Evolutionary conservation across 371 early-diverging fungal genomes (phyloP), one percentile per base, ranked within the genome.

Genomic region (Neoconidiobolus thromboides): DNA sequence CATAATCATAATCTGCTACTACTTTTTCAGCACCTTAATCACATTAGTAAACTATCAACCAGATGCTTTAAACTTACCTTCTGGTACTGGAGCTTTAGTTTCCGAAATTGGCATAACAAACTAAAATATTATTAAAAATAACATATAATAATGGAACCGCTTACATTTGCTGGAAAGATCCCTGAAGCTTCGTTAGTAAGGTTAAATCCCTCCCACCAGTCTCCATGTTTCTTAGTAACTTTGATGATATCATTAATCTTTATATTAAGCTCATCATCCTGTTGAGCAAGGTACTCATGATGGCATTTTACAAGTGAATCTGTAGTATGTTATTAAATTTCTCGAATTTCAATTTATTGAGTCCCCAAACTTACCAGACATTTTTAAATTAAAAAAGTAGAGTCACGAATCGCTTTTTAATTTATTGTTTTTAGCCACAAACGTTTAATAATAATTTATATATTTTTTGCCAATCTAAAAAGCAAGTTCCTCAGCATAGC

Each of bases 81-180:
- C 61, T 43, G 69, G 62, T 51, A 61, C 61, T 2, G 38, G 26
- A 64, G 26, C 41, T 59, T 51, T 41, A 12, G 44, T 61, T 26
- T 50, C 65, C 42, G 50, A 26, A n/a, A 56, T 15, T 44, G 63
- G 14, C 41, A 56, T 50, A 7, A 68, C 71, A 69, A 69, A 70
- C 67, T 69, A 43, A 48, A 44, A 26, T 26, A 41, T 12, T 54
- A 15, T 10, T 40, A 54, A 14, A 49, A 40, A 41, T 43, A 9
- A 14, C 50, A 51, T 3, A 51, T 7, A 59, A 6, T 58, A 42
- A 62, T 47, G 42, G 37, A 47, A 6, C 36, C n/a, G 5, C 60
- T 70, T 72, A 82, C 83, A 61, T 85, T 86, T 62, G 83, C 79
- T 48, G 86, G 86, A 61, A 86, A 86, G 72, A 73, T 81, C 12